Percentiles rank a stretch among this genome's conserved stretches.
Conservation (phyloP, 2,329 filamentous ascomycete species). For the Aureobasidium namibiae region DNA sequence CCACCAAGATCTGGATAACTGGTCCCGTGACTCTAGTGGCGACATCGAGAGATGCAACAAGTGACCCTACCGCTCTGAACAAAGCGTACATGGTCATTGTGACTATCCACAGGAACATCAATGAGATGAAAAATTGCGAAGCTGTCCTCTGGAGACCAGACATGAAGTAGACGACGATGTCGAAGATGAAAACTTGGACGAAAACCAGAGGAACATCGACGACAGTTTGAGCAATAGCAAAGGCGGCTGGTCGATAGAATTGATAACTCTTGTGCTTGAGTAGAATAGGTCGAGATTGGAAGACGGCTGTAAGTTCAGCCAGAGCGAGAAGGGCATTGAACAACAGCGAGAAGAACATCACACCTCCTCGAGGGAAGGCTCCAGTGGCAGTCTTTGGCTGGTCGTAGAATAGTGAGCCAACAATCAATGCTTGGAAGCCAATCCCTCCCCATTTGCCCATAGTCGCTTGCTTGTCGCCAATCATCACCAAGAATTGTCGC, state of each 20-base stretch:
- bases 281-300: slow-evolving; percentile 67
- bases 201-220: slow-evolving; percentile 59
- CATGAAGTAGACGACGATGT: slow-evolving; percentile 74
- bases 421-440: slow-evolving; percentile 67
- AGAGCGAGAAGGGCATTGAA: slow-evolving; percentile 88
- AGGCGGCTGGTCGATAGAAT: slow-evolving; percentile 71
- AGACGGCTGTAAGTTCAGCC: slow-evolving; percentile 64
- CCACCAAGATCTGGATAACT: slow-evolving; percentile 25
- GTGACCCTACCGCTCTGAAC: slow-evolving; percentile 24
- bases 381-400: slow-evolving; percentile 56
- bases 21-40: slow-evolving; percentile 34
- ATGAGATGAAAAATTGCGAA: slow-evolving; percentile 71
- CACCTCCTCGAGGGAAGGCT: slow-evolving; percentile 73
- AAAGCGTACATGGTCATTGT: slow-evolving; percentile 37
- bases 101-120: slow-evolving; percentile 56
- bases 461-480: slow-evolving; percentile 76
- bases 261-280: slow-evolving; percentile 80
- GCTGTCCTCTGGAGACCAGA: slow-evolving; percentile 59
- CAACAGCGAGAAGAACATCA: slow-evolving; percentile 69
- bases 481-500: slow-evolving; percentile 76
- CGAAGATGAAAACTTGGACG: slow-evolving; percentile 63
- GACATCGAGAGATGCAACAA: slow-evolving; percentile 16
- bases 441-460: slow-evolving; percentile 62
- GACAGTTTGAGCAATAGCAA: slow-evolving; percentile 77
- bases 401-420: slow-evolving; percentile 71